Base-by-base conservation (phyloP, 2,329 filamentous ascomycete species). In the Fusarium lateritium region DNA sequence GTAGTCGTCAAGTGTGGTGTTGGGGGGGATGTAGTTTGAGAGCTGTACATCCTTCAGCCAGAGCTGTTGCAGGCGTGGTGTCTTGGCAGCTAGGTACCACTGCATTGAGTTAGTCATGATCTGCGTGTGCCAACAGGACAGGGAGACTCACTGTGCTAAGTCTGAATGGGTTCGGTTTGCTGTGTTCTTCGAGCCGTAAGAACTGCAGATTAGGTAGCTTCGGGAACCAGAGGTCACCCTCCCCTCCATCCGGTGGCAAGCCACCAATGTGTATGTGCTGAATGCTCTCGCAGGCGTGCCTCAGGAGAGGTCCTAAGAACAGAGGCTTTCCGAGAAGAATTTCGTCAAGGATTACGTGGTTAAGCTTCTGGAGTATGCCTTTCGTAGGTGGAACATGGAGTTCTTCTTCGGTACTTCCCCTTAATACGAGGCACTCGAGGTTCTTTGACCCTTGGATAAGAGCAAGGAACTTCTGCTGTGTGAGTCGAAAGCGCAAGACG, bases 31-130 rank as follows among this genome's bases (percentile, higher is more conserved):
- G 14, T 56, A 56, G 2, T 43, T 52, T 31, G 54, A 65, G 11
- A 78, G 62, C 9, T 73, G 68, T 3, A 76, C 65, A 10, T 76
- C 75, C 22, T 70, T 70, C 33, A 80, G 58, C 66, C 71, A 76
- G 4, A 80, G 64, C 47, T 80, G 78, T 51, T 80, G 73, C 14
- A 80, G 40, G 1, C 60, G 65, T 13, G 76, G 78, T n/a, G 73
- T 74, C 39, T 73, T 75, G 2, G 46, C 24, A 21, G 74, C 73
- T 7, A 78, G 19, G 11, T 50, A 43, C 42, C 77, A 72, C 78
- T 80, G 21, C 7, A 24, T 11, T 6, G 2, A 2, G 54, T 72
- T 54, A 71, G 70, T 6, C 21, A 19, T 26, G 7, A 52, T 40
- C 44, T 64, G 9, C 7, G 19, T 21, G 10, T 55, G 9, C 36